phyloP scores from a whole-genome alignment of 371 early-diverging fungal genomes.

The Capillidium heterosporum region DNA sequence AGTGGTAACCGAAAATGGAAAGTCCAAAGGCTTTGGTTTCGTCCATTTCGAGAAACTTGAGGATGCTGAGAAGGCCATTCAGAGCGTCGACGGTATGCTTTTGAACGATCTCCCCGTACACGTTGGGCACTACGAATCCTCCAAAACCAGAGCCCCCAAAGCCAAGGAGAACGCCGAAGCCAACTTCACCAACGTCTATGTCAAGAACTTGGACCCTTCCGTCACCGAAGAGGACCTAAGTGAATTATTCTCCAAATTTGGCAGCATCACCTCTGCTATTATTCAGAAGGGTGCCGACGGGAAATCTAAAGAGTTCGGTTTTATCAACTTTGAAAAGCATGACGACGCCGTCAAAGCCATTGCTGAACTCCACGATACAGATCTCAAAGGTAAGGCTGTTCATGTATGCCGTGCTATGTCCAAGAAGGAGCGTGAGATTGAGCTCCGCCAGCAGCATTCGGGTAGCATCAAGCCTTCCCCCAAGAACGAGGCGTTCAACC shows the following conservation, averaged over 20 bases:
- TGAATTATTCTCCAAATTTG: conserved; percentile 70
- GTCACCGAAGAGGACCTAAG: conserved; percentile 68
- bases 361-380: conserved; percentile 82
- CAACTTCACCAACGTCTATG: conserved; percentile 94
- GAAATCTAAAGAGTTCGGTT: conserved; percentile 83
- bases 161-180: conserved; percentile 67
- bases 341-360: conserved; percentile 86
- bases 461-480: conserved; percentile 82
- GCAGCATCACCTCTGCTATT: conserved; percentile 69
- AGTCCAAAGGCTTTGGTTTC: conserved; percentile 93
- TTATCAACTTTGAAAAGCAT: conserved; percentile 91
- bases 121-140: conserved; percentile 82
- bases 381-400: conserved; percentile 75
- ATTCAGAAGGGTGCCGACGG: conserved; percentile 59
- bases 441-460: conserved; percentile 85
- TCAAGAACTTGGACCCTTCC: conserved; percentile 86
- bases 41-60: conserved; percentile 96
- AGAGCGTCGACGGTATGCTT: conserved; percentile 95
- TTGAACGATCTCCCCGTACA: conserved; percentile 89
- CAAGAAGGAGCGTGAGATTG: conserved; percentile 95
- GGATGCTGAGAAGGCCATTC: conserved; percentile 91
- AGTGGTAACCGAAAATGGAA: conserved; percentile 82
- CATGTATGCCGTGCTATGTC: conserved; percentile 97
- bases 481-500: conserved; percentile 96
- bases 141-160: conserved; percentile 85